Evolutionary conservation across 371 early-diverging fungal genomes (phyloP), one percentile per base, ranked within the genome.

Genomic region (Fennellomyces sp.): DNA sequence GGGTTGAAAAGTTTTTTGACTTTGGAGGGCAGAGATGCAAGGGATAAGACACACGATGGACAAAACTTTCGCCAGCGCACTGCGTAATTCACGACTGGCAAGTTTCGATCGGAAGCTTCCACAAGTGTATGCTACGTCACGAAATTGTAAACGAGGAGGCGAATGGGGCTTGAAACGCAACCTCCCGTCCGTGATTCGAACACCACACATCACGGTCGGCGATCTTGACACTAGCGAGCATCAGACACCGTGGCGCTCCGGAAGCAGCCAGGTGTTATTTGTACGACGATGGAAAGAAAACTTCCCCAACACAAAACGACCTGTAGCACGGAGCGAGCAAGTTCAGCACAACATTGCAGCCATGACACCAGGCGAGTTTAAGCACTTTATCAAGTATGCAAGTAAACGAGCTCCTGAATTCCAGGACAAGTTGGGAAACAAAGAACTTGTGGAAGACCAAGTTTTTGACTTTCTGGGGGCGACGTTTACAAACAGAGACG

Each of bases 111-210:
- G 84, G 31, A 71, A 64, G 29, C 79, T 92, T 53, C 65, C 77
- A 23, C 93, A 91, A 78, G 88, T 91, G 53, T 91, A 91, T 72
- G 84, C 88, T 23, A 85, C 90, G 28, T 69, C 79, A 13, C 63
- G 61, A 36, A 73, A 70, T n/a, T 58, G 63, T 51, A 83, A 84
- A 64, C 56, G 69, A 31, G 68, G 68, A n/a, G 90, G 89, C 29
- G 88, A 91, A 61, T 92, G 91, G 91, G 93, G 93, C 17, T 56
- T 92, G 66, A 92, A 92, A 69, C 88, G 91, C 29, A 80, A 81
- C 55, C 66, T 92, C 50, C 91, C 93, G 15, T 78, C 74, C 21
- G 83, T 84, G 27, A 76, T 90, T 54, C 75, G 82, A 33, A 86
- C 91, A 17, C 77, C 76, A 26, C 65, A 75, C 54, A 77, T 87